Percentiles rank a stretch among this genome's conserved stretches.
Conservation (phyloP, 192 early-diverging fungal species). For the Lobulomyces angularis region DNA sequence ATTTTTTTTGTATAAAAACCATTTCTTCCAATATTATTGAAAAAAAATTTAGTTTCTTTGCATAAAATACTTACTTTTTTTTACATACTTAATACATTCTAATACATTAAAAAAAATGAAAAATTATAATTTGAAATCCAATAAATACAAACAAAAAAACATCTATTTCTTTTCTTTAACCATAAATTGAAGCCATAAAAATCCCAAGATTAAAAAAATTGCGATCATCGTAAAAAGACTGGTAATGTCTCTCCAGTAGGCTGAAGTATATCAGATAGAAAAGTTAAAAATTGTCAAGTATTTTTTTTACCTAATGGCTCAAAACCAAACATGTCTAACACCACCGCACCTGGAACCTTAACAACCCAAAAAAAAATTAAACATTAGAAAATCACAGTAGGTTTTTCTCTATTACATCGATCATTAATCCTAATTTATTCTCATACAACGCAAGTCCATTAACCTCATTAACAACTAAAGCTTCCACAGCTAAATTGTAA, state of each 20-base stretch:
- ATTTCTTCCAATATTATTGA: too few relatives aligned
- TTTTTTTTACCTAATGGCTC: too few relatives aligned
- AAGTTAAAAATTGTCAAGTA: too few relatives aligned
- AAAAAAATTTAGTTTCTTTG: too few relatives aligned
- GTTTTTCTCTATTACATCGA: constrained; percentile 38
- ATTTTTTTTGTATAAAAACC: too few relatives aligned
- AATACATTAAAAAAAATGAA: too few relatives aligned
- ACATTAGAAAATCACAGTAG: background rate
- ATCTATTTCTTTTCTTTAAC: constrained; percentile 70
- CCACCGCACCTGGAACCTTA: constrained; percentile 72
- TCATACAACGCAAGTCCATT: constrained; percentile 64
- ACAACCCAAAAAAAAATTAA: too few relatives aligned
- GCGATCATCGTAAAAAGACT: constrained; percentile 44
- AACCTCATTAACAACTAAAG: constrained; percentile 81
- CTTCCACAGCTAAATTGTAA: constrained; percentile 85
- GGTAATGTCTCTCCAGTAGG: constrained; percentile 70
- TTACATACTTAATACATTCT: too few relatives aligned
- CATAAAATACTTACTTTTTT: too few relatives aligned
- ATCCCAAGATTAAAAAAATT: constrained; percentile 52
- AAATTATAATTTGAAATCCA: too few relatives aligned
- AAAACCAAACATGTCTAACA: constrained; percentile 83
- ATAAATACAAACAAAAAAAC: constrained; percentile 1
- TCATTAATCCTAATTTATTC: constrained; percentile 66
- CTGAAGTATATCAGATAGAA: constrained; percentile 59
- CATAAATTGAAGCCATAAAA: constrained; percentile 62